Conservation (phyloP, 2,329 filamentous ascomycete species). For the Madurella fahalii region DNA sequence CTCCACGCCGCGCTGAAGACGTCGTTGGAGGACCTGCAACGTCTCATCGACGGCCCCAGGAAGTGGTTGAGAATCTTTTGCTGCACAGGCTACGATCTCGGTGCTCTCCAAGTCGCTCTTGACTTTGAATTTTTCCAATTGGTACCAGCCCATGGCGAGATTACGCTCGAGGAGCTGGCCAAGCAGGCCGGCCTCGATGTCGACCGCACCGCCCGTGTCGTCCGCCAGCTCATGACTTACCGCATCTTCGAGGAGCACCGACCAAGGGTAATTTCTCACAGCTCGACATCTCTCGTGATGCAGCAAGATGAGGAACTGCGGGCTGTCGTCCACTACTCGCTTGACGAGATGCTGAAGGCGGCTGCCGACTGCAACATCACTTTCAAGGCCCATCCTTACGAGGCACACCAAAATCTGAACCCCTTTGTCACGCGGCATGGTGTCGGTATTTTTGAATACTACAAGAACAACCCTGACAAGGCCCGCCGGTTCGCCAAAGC, state of each 20-base stretch:
- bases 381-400: conserved; percentile 21
- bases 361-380: conserved; percentile 13
- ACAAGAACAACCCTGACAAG: background rate
- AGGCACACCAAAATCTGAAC: conserved; percentile 17
- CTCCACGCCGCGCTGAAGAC: conserved; percentile 3
- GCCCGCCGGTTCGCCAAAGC: background rate
- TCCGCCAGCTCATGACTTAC: conserved; percentile 1
- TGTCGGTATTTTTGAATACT: background rate
- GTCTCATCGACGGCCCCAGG: conserved; percentile 3
- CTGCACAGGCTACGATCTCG: conserved; percentile 21
- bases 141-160: conserved; percentile 18
- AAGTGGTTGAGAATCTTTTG: conserved; percentile 5
- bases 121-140: conserved; percentile 29
- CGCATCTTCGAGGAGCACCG: conserved; percentile 4
- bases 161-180: conserved; percentile 13
- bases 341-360: conserved; percentile 30
- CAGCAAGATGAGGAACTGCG: conserved; percentile 7
- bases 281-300: conserved; percentile 1
- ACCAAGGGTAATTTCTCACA: conserved; percentile 3
- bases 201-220: conserved; percentile 1
- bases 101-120: conserved; percentile 25
- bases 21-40: background rate
- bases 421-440: conserved; percentile 23
- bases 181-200: conserved; percentile 3
- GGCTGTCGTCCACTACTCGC: conserved; percentile 14